Base-by-base conservation (phyloP, 768 basidiomycete species). In the Kwoniella bestiolae region DNA sequence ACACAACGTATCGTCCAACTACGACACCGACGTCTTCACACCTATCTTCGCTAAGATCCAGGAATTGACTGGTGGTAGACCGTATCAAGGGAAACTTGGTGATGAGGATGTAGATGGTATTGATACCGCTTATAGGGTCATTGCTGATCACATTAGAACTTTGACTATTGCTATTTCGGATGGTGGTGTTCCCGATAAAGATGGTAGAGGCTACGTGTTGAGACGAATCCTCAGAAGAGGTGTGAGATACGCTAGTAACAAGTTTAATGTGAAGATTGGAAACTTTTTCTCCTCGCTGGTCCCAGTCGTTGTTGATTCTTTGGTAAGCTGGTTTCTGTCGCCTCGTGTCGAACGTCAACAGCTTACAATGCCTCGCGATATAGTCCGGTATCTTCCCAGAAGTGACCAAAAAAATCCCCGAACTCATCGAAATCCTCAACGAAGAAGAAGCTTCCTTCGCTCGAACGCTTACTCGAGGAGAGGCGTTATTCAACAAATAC, bases 391-490 rank as follows among this genome's bases (percentile, higher is more conserved):
- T 89, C 60, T 99, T 96, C 86, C 96, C 96, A 2, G 96, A 98
- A 82, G 88, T 98, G 71, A 90, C 86, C 21, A 92, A 88, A 79
- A 89, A 87, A 72, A 84, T 86, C 31, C 86, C 86, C 8, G 93
- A 92, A 69, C 88, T 97, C 76, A 92, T 93, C 78, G 92, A 96
- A 80, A 93, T 99, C 67, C 85, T 98, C 18, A 89, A 98, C 77
- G 96, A 98, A 76, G 96, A 99, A 81, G 96, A 99, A 78, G 91
- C 91, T 70, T 96, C 94, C 0, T 98, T 99, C 80, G 91, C 94
- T 7, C 87, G 93, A n/a, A 98, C 96, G 7, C 86, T 99, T 32
- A 94, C 95, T 80, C 89, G 96, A 29, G 96, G 96, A 32, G 96
- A 99, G 83, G 92, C 89, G 76, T 85, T 98, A 4, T 99, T 98